Percentiles rank a stretch among this genome's conserved stretches.
Conservation (phyloP, 1,284 basidiomycete species). For the Cutaneotrichosporon spelunceum region DNA sequence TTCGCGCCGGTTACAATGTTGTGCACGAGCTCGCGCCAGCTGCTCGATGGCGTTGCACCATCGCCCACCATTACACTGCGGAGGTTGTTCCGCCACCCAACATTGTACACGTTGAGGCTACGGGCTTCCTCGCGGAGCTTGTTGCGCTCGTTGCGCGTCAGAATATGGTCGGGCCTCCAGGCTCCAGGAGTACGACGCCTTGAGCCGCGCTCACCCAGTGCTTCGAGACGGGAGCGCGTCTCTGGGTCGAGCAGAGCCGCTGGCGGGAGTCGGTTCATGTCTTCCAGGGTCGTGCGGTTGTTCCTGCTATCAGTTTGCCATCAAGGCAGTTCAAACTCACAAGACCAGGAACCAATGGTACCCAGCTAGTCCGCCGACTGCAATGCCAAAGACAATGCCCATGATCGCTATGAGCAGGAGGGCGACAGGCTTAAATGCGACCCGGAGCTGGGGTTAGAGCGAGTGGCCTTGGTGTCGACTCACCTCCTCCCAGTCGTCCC, state of each 20-base stretch:
- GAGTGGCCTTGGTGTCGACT: slow-evolving; percentile 11
- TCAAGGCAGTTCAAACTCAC: slow-evolving; percentile 54
- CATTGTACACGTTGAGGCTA: slow-evolving; percentile 66
- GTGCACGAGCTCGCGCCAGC: background rate
- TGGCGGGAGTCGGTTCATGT: slow-evolving; percentile 63
- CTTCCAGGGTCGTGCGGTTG: slow-evolving; percentile 81
- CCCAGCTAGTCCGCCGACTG: slow-evolving; percentile 69
- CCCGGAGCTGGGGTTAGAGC: slow-evolving; percentile 54
- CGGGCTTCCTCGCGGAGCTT: slow-evolving; percentile 66
- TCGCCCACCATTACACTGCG: slow-evolving; percentile 30
- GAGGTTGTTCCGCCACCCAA: slow-evolving; percentile 68
- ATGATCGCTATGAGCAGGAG: slow-evolving; percentile 64
- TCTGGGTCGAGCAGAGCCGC: slow-evolving; percentile 33
- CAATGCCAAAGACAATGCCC: slow-evolving; percentile 63
- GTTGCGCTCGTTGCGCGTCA: slow-evolving; percentile 65
- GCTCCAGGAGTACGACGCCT: slow-evolving; percentile 18
- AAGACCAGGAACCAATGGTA: slow-evolving; percentile 73
- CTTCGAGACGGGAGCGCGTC: slow-evolving; percentile 15
- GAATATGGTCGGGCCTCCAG: slow-evolving; percentile 64
- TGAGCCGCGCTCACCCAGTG: slow-evolving; percentile 14
- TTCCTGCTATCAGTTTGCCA: slow-evolving; percentile 56
- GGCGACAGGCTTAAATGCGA: slow-evolving; percentile 60
- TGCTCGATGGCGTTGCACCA: background rate
- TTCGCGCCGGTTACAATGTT: slow-evolving; percentile 12
- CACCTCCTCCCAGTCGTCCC: slow-evolving; percentile 11